Evolutionary conservation across 495 filamentous ascomycete genomes (phyloP).

Genomic region (Amniculicola lignicola): DNA sequence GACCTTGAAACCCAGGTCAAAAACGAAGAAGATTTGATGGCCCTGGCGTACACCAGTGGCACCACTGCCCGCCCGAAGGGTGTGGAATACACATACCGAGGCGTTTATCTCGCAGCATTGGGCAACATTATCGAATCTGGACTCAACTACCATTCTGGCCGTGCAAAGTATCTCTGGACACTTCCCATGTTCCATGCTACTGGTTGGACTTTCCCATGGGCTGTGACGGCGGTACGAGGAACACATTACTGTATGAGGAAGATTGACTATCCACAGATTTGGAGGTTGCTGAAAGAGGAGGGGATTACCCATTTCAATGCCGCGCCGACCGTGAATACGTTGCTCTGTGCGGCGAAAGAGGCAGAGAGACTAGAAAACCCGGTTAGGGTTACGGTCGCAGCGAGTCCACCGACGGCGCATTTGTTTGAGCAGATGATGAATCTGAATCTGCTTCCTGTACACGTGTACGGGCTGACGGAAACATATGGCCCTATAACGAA

Average conservation of each 20-base stretch:
- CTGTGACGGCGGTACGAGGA: conserved; percentile 84
- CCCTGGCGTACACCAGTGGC: conserved; percentile 88
- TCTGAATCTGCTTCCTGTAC: conserved; percentile 85
- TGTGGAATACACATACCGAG: conserved; percentile 86
- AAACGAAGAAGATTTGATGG: conserved; percentile 76
- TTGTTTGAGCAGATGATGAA: conserved; percentile 89
- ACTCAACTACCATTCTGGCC: conserved; percentile 63
- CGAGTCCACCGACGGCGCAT: conserved; percentile 80
- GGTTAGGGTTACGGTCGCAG: conserved; percentile 89
- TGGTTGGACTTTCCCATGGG: conserved; percentile 60
- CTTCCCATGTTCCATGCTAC: conserved; percentile 96
- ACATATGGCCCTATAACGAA: conserved; percentile 97
- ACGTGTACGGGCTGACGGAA: conserved; percentile 93
- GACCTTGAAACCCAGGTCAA: conserved; percentile 64
- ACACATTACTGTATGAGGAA: conserved; percentile 94
- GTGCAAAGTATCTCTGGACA: conserved; percentile 86
- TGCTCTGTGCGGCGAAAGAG: conserved; percentile 73
- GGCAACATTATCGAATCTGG: conserved; percentile 87
- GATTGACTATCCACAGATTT: conserved; percentile 91
- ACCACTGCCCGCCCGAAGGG: conserved; percentile 93
- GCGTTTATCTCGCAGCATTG: conserved; percentile 78
- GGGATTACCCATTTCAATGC: conserved; percentile 92
- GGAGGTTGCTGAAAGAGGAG: conserved; percentile 79
- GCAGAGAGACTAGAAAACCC: conserved; percentile 65
- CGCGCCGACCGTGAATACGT: conserved; percentile 92